phyloP scores from a whole-genome alignment of 257 asterid species.

The Nicotiana tabacum region DNA sequence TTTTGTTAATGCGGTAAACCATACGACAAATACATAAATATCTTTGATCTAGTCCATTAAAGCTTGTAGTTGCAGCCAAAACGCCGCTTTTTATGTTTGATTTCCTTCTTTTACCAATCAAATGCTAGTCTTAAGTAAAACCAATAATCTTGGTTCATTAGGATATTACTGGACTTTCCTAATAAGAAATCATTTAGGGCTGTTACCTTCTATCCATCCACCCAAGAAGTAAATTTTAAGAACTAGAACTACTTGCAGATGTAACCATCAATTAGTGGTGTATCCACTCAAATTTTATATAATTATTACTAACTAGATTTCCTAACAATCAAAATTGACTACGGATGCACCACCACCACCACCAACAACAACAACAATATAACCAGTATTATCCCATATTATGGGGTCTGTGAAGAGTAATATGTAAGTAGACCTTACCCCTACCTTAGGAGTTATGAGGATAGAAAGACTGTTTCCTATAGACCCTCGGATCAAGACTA shows the following conservation, averaged over 20 bases:
- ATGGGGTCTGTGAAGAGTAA: accelerated
- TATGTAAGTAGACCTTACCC: too few relatives aligned
- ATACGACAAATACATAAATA: not conserved
- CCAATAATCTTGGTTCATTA: not conserved
- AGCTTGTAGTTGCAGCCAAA: not conserved
- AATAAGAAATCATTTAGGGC: not conserved
- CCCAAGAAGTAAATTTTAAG: not conserved
- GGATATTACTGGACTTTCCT: not conserved
- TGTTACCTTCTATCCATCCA: not conserved
- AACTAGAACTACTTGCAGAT: not conserved
- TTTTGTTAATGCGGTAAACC: not conserved
- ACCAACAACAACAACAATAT: too few relatives aligned
- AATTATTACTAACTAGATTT: not conserved
- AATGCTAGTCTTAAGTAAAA: not conserved
- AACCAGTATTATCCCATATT: accelerated
- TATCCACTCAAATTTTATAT: not conserved
- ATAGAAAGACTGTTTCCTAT: too few relatives aligned
- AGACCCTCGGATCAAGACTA: too few relatives aligned
- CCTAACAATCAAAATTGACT: not conserved
- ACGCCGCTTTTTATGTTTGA: not conserved
- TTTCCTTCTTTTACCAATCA: not conserved
- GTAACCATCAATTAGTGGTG: not conserved
- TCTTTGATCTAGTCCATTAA: not conserved
- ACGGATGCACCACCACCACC: too few relatives aligned
- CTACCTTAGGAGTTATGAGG: too few relatives aligned